Evolutionary conservation across 768 basidiomycete species (phyloP).

Genomic region (Omphalotus guepiniiformis): DNA sequence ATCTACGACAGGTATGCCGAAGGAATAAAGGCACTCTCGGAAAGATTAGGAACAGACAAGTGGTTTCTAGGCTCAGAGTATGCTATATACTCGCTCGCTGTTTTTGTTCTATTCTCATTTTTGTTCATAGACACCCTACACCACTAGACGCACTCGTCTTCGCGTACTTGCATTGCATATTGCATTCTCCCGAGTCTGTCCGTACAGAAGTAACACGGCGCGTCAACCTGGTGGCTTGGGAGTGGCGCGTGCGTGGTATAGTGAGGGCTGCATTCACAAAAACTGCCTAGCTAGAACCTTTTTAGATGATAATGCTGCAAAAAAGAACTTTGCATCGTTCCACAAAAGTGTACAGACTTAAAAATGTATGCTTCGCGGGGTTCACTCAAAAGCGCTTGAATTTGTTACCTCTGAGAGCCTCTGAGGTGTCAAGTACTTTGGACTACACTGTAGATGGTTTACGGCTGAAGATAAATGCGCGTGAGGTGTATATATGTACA

Average conservation of each 20-base stretch:
- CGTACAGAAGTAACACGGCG: slow-evolving; percentile 65
- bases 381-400: too few species aligned
- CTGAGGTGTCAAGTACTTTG: too few species aligned
- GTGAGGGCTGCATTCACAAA: slow-evolving; percentile 49
- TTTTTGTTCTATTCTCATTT: not conserved
- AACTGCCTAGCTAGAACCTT: too few species aligned
- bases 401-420: too few species aligned
- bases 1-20: slow-evolving; percentile 62
- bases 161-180: slow-evolving; percentile 71
- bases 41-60: slow-evolving; percentile 68
- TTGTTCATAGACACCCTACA: slow-evolving; percentile 55
- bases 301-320: too few species aligned
- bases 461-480: too few species aligned
- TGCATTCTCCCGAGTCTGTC: slow-evolving; percentile 39
- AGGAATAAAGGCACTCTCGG: slow-evolving; percentile 68
- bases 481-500: too few species aligned
- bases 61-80: slow-evolving; percentile 82
- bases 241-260: slow-evolving; percentile 56
- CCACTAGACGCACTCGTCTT: slow-evolving; percentile 79
- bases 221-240: slow-evolving; percentile 80
- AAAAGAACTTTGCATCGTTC: too few species aligned
- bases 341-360: too few species aligned
- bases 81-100: slow-evolving; percentile 15
- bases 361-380: too few species aligned
- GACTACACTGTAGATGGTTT: too few species aligned